A percentile compares a stretch with the other conserved stretches of the same genome.
phyloP scores from a whole-genome alignment of 202 grass and related monocot genomes.

The Carex arenaria region DNA sequence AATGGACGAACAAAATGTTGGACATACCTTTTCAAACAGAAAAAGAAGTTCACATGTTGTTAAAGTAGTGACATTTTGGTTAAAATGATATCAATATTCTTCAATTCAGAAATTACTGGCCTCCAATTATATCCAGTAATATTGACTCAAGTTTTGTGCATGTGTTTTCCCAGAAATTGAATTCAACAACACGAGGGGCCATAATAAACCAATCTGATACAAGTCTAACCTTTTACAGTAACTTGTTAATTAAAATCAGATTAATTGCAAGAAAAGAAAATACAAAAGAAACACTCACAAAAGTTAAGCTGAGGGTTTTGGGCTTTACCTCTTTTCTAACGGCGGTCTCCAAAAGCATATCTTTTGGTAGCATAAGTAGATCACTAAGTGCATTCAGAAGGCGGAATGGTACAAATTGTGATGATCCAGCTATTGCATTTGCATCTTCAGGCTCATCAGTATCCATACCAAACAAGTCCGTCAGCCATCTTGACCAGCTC shows the following conservation, averaged over 20 bases:
- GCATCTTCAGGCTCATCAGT: constrained; percentile 55
- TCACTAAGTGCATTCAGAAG: constrained; percentile 87
- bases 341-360: constrained; percentile 69
- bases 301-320: constrained; percentile 5
- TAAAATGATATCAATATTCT: neutral
- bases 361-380: constrained; percentile 94
- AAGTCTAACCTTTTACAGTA: neutral
- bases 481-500: constrained; percentile 79
- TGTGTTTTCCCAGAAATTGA: neutral
- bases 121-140: neutral
- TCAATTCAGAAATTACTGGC: neutral
- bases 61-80: constrained; percentile 10
- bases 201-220: neutral
- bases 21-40: constrained; percentile 64
- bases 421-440: constrained; percentile 31
- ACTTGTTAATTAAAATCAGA: neutral
- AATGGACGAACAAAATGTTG: constrained; percentile 63
- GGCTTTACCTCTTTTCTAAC: constrained; percentile 63
- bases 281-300: neutral
- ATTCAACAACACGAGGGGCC: neutral
- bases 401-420: constrained; percentile 54
- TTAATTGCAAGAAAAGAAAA: constrained; percentile 12
- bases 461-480: constrained; percentile 77
- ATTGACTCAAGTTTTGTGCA: neutral
- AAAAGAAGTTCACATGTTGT: constrained; percentile 6